phyloP scores from a whole-genome alignment of 2,329 filamentous ascomycete genomes.

The Pyrenochaeta sp. region DNA sequence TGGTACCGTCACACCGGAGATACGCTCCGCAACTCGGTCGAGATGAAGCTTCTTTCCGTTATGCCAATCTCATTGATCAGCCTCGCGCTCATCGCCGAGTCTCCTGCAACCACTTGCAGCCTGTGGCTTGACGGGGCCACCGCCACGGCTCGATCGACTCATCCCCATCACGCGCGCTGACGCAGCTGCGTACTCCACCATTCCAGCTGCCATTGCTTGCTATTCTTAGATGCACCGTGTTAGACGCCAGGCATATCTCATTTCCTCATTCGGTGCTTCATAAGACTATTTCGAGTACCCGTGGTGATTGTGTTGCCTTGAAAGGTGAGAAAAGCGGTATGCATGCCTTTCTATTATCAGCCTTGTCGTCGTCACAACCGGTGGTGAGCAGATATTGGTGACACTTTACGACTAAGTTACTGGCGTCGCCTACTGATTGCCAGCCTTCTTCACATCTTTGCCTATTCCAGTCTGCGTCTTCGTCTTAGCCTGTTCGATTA shows the following conservation, averaged over 20 bases:
- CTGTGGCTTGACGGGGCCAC: not conserved
- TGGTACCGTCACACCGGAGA: no score
- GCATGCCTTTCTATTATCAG: constrained; percentile 25
- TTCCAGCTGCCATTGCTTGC: constrained; percentile 17
- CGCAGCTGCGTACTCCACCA: constrained; percentile 17
- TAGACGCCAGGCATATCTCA: constrained; percentile 5
- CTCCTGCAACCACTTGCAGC: not conserved
- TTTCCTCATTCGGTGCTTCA: constrained; percentile 14
- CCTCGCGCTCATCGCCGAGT: not conserved
- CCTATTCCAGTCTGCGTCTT: not conserved
- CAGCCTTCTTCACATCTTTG: not conserved
- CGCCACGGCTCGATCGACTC: not conserved
- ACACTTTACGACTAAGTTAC: not conserved
- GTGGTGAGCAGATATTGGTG: constrained; percentile 4
- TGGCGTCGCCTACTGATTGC: constrained; percentile 1
- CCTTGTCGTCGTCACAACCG: not conserved
- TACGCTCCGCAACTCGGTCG: no score
- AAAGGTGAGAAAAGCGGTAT: constrained; percentile 25
- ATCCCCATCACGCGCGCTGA: constrained; percentile 10
- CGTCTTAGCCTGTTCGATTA: not conserved
- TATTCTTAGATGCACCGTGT: constrained; percentile 23
- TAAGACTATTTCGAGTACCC: constrained; percentile 5
- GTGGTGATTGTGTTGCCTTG: constrained; percentile 7
- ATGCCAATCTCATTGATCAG: not conserved
- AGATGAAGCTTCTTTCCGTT: no score